Evolutionary conservation across 768 basidiomycete genomes (phyloP), one percentile per base, ranked within the genome.

Genomic region (Lentinula edodes): DNA sequence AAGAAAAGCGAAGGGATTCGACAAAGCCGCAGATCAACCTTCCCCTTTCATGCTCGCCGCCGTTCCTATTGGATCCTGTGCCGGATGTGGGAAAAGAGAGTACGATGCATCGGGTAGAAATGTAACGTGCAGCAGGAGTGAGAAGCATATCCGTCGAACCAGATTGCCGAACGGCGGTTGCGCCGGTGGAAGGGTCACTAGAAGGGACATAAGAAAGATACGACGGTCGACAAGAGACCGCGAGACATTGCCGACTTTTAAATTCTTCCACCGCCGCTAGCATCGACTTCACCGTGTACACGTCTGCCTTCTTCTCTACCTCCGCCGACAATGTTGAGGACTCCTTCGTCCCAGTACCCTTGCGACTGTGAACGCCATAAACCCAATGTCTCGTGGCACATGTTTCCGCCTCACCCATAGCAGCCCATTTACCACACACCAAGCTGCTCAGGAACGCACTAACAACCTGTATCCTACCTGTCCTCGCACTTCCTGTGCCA

Each of bases 351-450:
- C 92, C 92, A 93, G 63, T 85, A 80, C 0, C 84, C 80, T 46
- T 77, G 77, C n/a, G 60, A 67, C 78, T 83, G 85, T 69, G 65
- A 64, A 5, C 62, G 61, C 9, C 72, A 62, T 88, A 85, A 5
- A 84, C 78, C 90, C 90, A 93, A 76, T 92, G 80, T 3, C 91
- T 91, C 0, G 88, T 90, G 0, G 87, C 83, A 66, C 85, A 87
- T 0, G 91, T 90, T 67, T 93, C 90, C 0, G 89, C 79, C 70
- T 91, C 90, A 34, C 83, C 80, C 79, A 91, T 86, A 32, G 80
- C 76, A 46, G 86, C 83, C 84, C 87, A 88, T 65, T 85, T 83
- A 32, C 91, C 91, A 5, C 83, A 77, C 23, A 93, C 70, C 61
- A 92, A 73, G 68, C 88, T 91, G 1, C 83, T 83, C 1, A 93